Percentiles rank a stretch among this genome's conserved stretches.
Evolutionary conservation across 306 rosid genomes (phyloP).

Genomic region (Prinsepia uniflora): DNA sequence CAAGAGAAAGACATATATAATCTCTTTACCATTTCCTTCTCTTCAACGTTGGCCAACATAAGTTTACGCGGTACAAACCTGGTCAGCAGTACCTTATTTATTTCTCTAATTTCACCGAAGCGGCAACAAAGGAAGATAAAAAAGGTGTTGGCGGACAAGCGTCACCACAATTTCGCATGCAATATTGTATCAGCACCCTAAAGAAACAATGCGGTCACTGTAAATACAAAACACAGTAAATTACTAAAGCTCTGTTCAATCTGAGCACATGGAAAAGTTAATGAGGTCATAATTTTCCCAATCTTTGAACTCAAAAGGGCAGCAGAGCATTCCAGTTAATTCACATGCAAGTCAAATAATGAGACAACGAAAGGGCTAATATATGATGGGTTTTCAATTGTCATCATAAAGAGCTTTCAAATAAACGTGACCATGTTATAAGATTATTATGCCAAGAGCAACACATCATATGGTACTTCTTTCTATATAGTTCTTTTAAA

Average conservation of each 20-base stretch:
- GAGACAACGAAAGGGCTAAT: neutral
- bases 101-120: too few relatives aligned
- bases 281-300: neutral
- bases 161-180: neutral
- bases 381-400: neutral
- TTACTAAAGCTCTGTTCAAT: neutral
- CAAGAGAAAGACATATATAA: neutral
- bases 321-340: neutral
- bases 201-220: neutral
- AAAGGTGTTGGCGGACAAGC: too few relatives aligned
- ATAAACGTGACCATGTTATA: neutral
- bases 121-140: too few relatives aligned
- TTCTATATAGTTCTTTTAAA: neutral
- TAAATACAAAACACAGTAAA: neutral
- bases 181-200: neutral
- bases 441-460: neutral
- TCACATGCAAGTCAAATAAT: neutral
- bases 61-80: too few relatives aligned
- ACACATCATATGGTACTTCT: constrained; percentile 8
- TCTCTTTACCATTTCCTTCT: too few relatives aligned
- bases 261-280: neutral
- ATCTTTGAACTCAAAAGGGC: neutral
- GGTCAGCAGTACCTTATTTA: too few relatives aligned
- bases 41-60: too few relatives aligned
- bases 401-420: neutral